Conservation (phyloP, 345 rosid genomes). For the Dimocarpus longan region DNA sequence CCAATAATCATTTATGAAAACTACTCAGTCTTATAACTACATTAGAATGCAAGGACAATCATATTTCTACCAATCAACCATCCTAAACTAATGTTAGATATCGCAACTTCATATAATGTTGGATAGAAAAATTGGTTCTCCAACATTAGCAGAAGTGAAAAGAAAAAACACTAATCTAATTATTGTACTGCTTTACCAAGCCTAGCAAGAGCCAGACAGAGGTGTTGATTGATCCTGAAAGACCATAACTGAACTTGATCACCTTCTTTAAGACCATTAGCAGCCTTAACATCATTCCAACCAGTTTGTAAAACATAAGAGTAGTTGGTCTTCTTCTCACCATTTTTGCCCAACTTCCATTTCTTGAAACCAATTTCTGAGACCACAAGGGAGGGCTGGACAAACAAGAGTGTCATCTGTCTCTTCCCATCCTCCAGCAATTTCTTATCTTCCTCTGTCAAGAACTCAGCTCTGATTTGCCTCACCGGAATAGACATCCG, state of each 20-base stretch:
- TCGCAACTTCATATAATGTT: no score
- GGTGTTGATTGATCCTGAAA: not conserved
- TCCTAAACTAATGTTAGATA: no score
- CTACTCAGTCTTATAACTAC: no score
- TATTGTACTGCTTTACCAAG: no score
- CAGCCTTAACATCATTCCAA: not conserved
- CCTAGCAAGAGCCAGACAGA: not conserved
- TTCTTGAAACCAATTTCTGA: not conserved
- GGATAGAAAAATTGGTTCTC: no score
- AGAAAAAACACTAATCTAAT: no score
- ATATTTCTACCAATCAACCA: no score
- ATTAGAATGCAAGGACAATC: no score
- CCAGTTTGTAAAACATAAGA: not conserved
- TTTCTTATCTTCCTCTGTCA: not conserved
- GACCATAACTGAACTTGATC: constrained; percentile 16
- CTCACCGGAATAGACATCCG: not conserved
- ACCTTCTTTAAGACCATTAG: not conserved
- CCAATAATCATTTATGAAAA: no score
- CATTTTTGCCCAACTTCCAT: not conserved
- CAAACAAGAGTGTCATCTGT: not conserved
- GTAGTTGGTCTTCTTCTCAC: not conserved
- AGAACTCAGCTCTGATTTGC: not conserved
- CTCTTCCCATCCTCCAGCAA: not conserved
- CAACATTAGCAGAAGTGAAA: no score
- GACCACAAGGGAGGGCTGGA: not conserved